Evolutionary conservation across 2,329 filamentous ascomycete species (phyloP), one percentile per base, ranked within the genome.

Genomic region (Blastomyces parvus): DNA sequence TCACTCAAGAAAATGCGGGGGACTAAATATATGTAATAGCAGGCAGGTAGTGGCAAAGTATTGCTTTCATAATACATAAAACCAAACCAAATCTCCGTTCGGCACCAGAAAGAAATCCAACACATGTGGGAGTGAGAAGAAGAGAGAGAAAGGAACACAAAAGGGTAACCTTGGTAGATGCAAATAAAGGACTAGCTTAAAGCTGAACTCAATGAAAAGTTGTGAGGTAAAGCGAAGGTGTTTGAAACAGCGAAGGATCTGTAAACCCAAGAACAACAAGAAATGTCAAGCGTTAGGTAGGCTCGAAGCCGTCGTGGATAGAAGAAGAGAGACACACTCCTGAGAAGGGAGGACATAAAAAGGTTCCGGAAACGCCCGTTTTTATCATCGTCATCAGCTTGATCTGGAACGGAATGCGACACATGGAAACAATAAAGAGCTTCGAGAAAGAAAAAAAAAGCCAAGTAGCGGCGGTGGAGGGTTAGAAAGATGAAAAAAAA

Each of bases 381-480:
- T 57, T 25, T 40, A 57, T 25, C 17, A 57, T 57, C 55, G n/a
- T 57, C 55, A 40, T 57, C 30, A 57, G 33, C 17, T n/a, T 38
- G n/a, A 33, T 38, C 27, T 57, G 33, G n/a, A 13, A 8, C 8
- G 30, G 36, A 22, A 25, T 4, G 19, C 11, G 9, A 22, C 14
- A 11, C 30, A 22, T 57, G 36, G 33, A 59, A 59, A n/a, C 57
- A 17, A 59, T 40, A 14, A 42, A 40, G 6, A 13, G 14, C 11
- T 19, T 27, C 22, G 6, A n/a, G n/a, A n/a, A 48, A 36, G 27
- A 36, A 38, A 53, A 61, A 25, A 36, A 55, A 33, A 7, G 52
- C 17, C 27, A 52, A 52, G 30, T 9, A 13, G 5, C 9, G 14
- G 30, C 46, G 19, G 48, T 48, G 42, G 44, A 61, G 44, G 14